Evolutionary conservation across 108 stramenopile genomes (phyloP).

Genomic region (Schizochytrium sp.): DNA sequence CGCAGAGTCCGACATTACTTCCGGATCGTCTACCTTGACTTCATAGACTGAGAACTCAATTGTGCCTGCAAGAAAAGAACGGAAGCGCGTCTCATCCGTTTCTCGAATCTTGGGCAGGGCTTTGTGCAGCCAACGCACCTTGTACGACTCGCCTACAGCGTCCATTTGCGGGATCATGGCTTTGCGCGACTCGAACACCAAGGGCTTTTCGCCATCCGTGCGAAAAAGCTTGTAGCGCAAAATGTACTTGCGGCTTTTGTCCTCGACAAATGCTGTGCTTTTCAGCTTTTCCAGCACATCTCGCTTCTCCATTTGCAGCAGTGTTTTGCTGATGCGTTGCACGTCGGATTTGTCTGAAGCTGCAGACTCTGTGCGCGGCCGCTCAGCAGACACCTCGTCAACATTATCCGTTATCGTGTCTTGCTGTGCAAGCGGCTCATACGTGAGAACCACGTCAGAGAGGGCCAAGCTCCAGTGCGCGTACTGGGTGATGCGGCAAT

Average conservation of each 20-base stretch:
- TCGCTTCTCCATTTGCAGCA: background rate
- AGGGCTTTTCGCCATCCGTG: background rate
- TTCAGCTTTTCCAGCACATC: background rate
- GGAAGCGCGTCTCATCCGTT: background rate
- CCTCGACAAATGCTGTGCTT: background rate
- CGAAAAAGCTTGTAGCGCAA: background rate
- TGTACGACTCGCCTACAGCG: background rate
- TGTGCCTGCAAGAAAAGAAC: background rate
- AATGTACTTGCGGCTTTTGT: background rate
- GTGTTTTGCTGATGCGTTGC: background rate
- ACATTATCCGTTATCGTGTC: background rate
- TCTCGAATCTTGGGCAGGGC: background rate
- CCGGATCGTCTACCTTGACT: background rate
- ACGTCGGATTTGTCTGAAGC: background rate
- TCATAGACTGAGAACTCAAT: background rate
- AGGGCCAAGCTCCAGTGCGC: background rate
- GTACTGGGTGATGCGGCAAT: slow-evolving; percentile 14
- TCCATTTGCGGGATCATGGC: background rate
- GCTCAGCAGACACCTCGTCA: background rate
- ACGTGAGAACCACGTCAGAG: background rate
- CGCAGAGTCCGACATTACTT: background rate
- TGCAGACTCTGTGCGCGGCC: background rate
- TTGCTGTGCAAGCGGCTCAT: background rate
- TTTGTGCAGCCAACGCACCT: background rate
- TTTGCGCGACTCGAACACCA: background rate